These are phyloP conservation scores for Tilletia caries DNA, from an alignment of 1,284 basidiomycete genomes.

Conservation along the genomic window DNA sequence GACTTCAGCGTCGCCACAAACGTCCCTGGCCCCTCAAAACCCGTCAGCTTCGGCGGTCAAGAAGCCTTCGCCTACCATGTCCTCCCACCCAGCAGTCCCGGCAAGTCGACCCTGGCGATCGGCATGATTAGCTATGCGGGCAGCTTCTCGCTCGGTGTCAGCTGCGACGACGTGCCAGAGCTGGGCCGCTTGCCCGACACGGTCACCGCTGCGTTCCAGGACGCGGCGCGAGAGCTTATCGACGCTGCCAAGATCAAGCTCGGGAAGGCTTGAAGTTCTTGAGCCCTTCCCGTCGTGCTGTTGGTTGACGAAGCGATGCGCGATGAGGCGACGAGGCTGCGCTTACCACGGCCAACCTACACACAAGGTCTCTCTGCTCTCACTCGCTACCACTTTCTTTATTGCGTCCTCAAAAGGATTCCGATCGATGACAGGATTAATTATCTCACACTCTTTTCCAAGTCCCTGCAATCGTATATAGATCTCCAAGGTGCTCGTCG, in stretches of 20 bases:
- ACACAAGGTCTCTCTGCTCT: too few species aligned
- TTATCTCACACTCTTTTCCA: too few species aligned
- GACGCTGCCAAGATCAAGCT: conserved; percentile 38
- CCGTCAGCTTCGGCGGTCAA: conserved; percentile 46
- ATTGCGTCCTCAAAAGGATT: too few species aligned
- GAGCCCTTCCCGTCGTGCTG: too few species aligned
- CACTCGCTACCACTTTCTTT: too few species aligned
- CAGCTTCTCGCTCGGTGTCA: conserved; percentile 49
- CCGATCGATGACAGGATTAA: too few species aligned
- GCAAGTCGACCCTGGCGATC: conserved; percentile 50
- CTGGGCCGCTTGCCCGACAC: conserved; percentile 38
- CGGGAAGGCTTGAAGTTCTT: conserved; percentile 10
- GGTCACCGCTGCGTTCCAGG: conserved; percentile 48
- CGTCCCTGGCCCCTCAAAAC: conserved; percentile 49
- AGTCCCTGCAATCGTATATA: too few species aligned
- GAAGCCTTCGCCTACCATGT: conserved; percentile 51
- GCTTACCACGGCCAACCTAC: not conserved
- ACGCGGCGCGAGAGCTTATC: conserved; percentile 38
- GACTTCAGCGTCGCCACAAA: conserved; percentile 41
- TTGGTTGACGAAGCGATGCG: too few species aligned
- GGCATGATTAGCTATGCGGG: conserved; percentile 52
- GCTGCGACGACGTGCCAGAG: conserved; percentile 51
- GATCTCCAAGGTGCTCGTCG: too few species aligned
- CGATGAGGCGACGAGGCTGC: not conserved
- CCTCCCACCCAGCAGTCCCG: conserved; percentile 48